These are phyloP conservation scores for Niveomyces coronatus DNA, from an alignment of 2,329 filamentous ascomycete genomes.

Conservation along the genomic window DNA sequence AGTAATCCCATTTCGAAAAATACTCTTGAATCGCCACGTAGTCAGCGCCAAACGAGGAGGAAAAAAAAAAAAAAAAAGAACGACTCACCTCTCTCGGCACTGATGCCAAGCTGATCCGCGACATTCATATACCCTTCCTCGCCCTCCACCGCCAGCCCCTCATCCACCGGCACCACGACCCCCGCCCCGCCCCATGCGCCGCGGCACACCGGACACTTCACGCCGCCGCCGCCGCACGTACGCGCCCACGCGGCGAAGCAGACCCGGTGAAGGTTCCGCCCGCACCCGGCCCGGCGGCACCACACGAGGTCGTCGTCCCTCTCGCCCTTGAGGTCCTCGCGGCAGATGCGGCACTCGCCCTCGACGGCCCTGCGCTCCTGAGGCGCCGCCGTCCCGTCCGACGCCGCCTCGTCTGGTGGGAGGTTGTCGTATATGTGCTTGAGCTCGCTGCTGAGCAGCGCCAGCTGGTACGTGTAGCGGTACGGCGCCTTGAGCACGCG, in stretches of 20 bases:
- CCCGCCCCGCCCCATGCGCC: constrained; percentile 36
- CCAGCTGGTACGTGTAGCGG: constrained; percentile 50
- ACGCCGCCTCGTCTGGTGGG: constrained; percentile 34
- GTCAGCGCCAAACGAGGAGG: not conserved
- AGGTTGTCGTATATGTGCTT: constrained; percentile 45
- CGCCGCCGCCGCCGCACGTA: constrained; percentile 23
- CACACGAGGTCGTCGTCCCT: constrained; percentile 33
- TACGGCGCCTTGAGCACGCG: constrained; percentile 47
- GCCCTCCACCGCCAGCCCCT: constrained; percentile 24
- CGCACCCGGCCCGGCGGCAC: constrained; percentile 40
- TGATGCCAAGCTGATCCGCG: constrained; percentile 49
- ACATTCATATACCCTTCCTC: constrained; percentile 53
- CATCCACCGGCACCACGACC: constrained; percentile 32
- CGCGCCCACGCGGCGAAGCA: constrained; percentile 46
- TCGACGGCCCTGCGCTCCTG: constrained; percentile 39
- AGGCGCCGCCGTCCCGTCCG: constrained; percentile 18
- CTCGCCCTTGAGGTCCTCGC: constrained; percentile 31
- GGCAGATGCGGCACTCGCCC: constrained; percentile 49
- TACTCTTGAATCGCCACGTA: no score
- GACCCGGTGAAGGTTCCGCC: constrained; percentile 43
- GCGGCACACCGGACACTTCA: constrained; percentile 53
- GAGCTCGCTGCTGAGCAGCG: constrained; percentile 49
- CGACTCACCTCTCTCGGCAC: constrained; percentile 34
- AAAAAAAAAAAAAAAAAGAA: not conserved
- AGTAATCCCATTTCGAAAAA: no score